A percentile compares a stretch with the other conserved stretches of the same genome.
Evolutionary conservation across 345 rosid genomes (phyloP).

Genomic region (Gossypium sturtianum): DNA sequence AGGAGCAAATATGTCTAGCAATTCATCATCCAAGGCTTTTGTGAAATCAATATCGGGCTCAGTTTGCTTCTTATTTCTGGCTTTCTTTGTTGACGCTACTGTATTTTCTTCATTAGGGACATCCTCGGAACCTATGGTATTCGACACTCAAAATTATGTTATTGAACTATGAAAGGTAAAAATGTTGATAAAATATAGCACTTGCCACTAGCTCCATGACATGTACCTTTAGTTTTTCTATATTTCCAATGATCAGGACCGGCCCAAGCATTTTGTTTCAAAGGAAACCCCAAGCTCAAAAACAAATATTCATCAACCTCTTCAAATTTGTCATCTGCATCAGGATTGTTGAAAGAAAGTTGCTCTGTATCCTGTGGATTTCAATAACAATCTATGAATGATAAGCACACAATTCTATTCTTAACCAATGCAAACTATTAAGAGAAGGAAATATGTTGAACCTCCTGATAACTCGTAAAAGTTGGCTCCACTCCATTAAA

Average conservation of each 20-base stretch:
- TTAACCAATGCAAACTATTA: constrained; percentile 8
- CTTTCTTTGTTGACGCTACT: constrained; percentile 46
- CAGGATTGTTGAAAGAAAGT: constrained; percentile 34
- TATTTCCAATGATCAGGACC: constrained; percentile 99
- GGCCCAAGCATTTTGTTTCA: constrained; percentile 92
- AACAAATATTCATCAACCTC: constrained; percentile 62
- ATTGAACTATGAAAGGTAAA: neutral
- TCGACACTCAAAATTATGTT: constrained; percentile 8
- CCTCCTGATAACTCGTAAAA: constrained; percentile 57
- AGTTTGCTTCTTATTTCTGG: constrained; percentile 53
- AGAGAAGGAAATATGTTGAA: constrained; percentile 16
- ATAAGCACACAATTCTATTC: constrained; percentile 3
- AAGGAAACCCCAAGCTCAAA: constrained; percentile 57
- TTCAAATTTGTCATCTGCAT: constrained; percentile 48
- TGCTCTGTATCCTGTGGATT: constrained; percentile 50
- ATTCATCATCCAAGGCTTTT: constrained; percentile 64
- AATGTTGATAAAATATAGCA: neutral
- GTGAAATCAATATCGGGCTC: constrained; percentile 72
- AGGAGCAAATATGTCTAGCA: constrained; percentile 59
- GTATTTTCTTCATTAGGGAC: constrained; percentile 40
- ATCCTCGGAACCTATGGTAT: constrained; percentile 44
- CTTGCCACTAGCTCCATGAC: constrained; percentile 13
- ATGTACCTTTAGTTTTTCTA: constrained; percentile 62
- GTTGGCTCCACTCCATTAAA: constrained; percentile 37
- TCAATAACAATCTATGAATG: neutral